A percentile compares a stretch with the other conserved stretches of the same genome.
phyloP scores from a whole-genome alignment of 306 rosid species.

The Lablab purpureus region DNA sequence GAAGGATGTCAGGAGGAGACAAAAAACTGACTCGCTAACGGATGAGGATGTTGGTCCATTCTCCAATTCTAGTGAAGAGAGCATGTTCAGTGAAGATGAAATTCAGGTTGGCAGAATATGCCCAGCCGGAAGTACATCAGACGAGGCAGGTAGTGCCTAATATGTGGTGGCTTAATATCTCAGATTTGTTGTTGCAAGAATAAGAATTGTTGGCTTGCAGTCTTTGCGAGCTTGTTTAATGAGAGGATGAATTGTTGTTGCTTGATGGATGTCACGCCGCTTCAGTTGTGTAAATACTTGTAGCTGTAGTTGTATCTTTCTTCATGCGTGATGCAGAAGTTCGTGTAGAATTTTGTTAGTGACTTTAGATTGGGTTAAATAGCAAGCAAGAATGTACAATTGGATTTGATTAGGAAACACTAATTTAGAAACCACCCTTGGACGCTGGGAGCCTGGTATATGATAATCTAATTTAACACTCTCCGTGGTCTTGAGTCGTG shows the following conservation, averaged over 20 bases:
- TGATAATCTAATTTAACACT: constrained; percentile 20
- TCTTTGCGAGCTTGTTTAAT: constrained; percentile 27
- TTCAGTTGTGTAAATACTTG: constrained; percentile 48
- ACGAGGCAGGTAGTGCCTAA: constrained; percentile 66
- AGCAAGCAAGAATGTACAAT: constrained; percentile 43
- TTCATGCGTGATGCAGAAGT: constrained; percentile 36
- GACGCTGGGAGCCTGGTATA: constrained; percentile 3
- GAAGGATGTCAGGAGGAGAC: constrained; percentile 78
- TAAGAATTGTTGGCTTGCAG: constrained; percentile 37
- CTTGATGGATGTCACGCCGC: constrained; percentile 24
- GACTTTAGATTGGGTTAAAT: constrained; percentile 34
- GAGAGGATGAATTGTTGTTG: constrained; percentile 23
- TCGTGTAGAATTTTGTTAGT: constrained; percentile 45
- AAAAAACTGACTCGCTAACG: constrained; percentile 57
- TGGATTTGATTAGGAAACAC: constrained; percentile 46
- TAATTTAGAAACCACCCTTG: constrained; percentile 36
- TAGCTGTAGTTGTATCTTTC: constrained; percentile 36
- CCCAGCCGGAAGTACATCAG: constrained; percentile 75
- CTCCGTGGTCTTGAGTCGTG: background rate
- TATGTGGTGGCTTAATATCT: constrained; percentile 29
- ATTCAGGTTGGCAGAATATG: constrained; percentile 62
- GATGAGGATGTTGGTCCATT: constrained; percentile 76
- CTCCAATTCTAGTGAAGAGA: constrained; percentile 84
- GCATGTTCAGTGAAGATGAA: constrained; percentile 83
- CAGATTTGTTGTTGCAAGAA: constrained; percentile 26